Conservation (phyloP, 2,329 filamentous ascomycete species). For the Hymenoscyphus infarciens region DNA sequence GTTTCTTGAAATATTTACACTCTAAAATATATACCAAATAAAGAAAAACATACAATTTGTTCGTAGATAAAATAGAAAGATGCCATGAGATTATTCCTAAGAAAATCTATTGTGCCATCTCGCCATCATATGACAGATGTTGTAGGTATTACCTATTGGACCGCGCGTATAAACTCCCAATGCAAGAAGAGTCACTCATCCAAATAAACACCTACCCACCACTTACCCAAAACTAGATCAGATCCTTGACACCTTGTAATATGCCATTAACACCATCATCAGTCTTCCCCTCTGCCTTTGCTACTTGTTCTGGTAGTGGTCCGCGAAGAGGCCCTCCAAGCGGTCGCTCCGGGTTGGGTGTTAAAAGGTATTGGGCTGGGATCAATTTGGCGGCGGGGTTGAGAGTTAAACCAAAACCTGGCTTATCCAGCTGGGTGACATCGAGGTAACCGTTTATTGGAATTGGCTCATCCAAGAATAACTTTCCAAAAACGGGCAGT, state of each 20-base stretch:
- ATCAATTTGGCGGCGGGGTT: slow-evolving; percentile 76
- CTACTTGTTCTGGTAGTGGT: slow-evolving; percentile 15
- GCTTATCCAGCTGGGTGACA: slow-evolving; percentile 76
- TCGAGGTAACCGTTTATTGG: slow-evolving; percentile 79
- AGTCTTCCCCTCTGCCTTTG: slow-evolving; percentile 27
- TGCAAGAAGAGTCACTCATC: neutral
- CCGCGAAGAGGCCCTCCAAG: slow-evolving; percentile 33
- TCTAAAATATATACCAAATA: neutral
- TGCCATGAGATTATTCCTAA: neutral
- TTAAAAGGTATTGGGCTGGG: slow-evolving; percentile 69
- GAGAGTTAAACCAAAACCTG: slow-evolving; percentile 84
- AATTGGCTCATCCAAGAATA: slow-evolving; percentile 89
- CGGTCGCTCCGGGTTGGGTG: slow-evolving; percentile 54
- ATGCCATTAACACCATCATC: slow-evolving; percentile 25
- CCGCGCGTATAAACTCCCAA: neutral
- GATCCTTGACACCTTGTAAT: slow-evolving; percentile 17
- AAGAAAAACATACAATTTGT: neutral
- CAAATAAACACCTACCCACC: neutral
- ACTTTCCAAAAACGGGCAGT: slow-evolving; percentile 84
- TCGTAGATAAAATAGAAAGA: neutral
- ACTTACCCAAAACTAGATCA: slow-evolving; percentile 13
- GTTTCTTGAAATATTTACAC: too few species aligned
- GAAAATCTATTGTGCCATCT: neutral
- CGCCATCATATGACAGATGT: neutral
- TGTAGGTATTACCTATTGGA: neutral